Base-by-base conservation (phyloP, 2,329 filamentous ascomycete species). In the Fusarium sp. region DNA sequence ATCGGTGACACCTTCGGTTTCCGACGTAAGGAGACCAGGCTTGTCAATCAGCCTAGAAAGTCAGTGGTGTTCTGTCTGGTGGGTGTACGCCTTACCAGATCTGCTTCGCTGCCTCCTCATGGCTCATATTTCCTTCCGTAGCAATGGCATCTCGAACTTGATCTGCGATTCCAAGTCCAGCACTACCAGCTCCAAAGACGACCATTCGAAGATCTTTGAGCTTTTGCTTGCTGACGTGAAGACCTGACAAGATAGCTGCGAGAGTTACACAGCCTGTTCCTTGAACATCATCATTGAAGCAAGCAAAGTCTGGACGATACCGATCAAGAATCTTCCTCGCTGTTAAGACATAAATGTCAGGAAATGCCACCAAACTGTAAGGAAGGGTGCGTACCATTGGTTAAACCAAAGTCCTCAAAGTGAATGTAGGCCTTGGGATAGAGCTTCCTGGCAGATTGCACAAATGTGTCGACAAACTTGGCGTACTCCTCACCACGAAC, bases 201-300 rank as follows among this genome's bases (percentile, higher is more conserved):
- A 97, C 87, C 65, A 96, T 86, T 36, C 91, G 88, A 20, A 93
- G 82, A 66, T 97, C 93, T 14, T 85, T 83, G 45, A 97, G 84
- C 59, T 91, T 89, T 60, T 91, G 83, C 6, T 90, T 87, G 69
- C 87, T 90, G 13, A 96, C 90, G 68, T 93, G 90, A 13, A 95
- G 84, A 1, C 90, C 94, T 1, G 94, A 90, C 85, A 94, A 90
- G 71, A 97, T 91, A 3, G 93, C 94, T 0, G 94, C 94, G 0
- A 97, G 87, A 0, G 95, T 96, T 2, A 97, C 94, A 67, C 93
- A 96, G 0, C 94, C 95, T 0, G 95, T 97, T 3, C 94, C 95
- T 81, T 97, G 94, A 0, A 97, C 91, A 80, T 97, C 94, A 66
- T 97, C 95, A 78, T 97, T 97, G 86, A 98, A 97, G 81, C 94